Evolutionary conservation across 306 rosid genomes (phyloP), one percentile per base, ranked within the genome.

Genomic region (Quercus bicolor): DNA sequence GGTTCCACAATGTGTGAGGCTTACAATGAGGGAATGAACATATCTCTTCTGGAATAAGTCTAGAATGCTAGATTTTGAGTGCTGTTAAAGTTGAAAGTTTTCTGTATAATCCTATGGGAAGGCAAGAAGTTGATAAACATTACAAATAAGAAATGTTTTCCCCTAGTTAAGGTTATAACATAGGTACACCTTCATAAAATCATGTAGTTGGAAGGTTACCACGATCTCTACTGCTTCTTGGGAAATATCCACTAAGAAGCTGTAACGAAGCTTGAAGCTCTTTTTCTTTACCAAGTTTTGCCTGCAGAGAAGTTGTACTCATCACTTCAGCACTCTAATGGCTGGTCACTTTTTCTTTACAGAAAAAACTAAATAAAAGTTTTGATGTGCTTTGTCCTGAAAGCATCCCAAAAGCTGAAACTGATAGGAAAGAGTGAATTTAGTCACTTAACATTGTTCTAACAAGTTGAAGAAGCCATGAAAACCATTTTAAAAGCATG

Each of bases 1-100:
- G 31, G 33, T 72, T 16, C 18, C 70, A 56, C 33, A 21, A 31
- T 45, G 73, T 40, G 13, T 5, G 81, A 23, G 57, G 48, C 95
- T 91, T 79, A 94, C 98, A 11, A 78, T 81, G 65, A 92, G 90
- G 77, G 98, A 83, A 87, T 77, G 89, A 73, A 87, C 76, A 85
- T 94, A 89, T 80, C 86, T 83, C 79, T 85, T 20, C 78, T 88
- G 89, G 88, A 89, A 94, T 74, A 94, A 74, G 84, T 89, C 91
- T n/a, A 89, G 29, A 71, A 88, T 77, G 71, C 91, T 81, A 48
- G 84, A 62, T 74, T 91, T 91, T 48, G 87, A 85, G 64, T 82
- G 90, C 79, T 5, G 80, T 82, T 78, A 77, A 74, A 88, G 82
- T 82, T 78, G 80, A 74, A 89, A 84, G 68, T 86, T 62, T 85